Base-by-base conservation (phyloP, 768 basidiomycete species). In the Pleurotus platypus region DNA sequence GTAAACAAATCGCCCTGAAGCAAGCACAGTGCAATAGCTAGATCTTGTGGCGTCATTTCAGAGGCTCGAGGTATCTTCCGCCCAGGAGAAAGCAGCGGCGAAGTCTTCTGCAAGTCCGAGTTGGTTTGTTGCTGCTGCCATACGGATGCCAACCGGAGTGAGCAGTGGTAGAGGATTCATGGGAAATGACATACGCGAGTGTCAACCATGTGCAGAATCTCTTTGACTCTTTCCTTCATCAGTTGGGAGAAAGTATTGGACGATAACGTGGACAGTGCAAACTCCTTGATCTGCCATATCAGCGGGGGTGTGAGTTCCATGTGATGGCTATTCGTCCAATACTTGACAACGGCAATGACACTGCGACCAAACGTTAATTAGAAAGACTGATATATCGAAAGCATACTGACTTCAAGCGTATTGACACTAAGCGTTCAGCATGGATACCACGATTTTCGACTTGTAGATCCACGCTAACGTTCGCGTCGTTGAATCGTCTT, bases 11-110 rank as follows among this genome's bases (percentile, higher is more conserved):
- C 75, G 15, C 75, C 74, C 62, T 80, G 79, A 9, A 79, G 64
- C 9, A 78, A 60, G 2, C 78, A 72, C 11, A 80, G 70, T 1
- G 72, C 77, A 46, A 73, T 68, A 1, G 79, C 80, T 3, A 80
- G 69, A 58, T 75, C 75, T 7, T 63, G 57, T 1, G 78, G 75
- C 9, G 62, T 64, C 45, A 78, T 67, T 37, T 76, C 67, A 5
- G 69, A 61, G 4, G 72, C 62, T 54, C 66, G 58, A 22, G 67
- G 64, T 50, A 72, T 56, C 54, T 60, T 66, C 47, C 68, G 62
- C 35, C 61, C 69, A 20, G 67, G 64, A 40, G 63, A 59, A 11
- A 68, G 63, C 6, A 51, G 18, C 4, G 47, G 50, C 26, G 51
- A 37, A 16, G 57, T 24, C 12, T 42, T 49, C 8, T 18, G 30